Evolutionary conservation across 2,329 filamentous ascomycete species (phyloP), one percentile per base, ranked within the genome.

Genomic region (Tympanopsis confertula): DNA sequence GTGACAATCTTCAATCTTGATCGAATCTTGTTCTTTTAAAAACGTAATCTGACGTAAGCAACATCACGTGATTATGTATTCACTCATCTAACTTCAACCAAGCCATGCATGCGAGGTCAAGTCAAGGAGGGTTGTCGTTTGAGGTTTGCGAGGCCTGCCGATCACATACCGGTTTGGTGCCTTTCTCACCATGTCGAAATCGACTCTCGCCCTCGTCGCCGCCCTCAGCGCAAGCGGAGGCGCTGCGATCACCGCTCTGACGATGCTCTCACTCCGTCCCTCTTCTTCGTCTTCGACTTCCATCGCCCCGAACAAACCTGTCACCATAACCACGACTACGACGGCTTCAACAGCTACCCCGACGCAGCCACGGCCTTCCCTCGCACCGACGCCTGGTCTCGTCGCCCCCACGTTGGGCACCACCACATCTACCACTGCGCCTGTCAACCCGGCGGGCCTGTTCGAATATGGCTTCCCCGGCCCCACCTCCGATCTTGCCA

Each of bases 401-500:
- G 43, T 50, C 26, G 42, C 55, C 5, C 51, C 56, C n/a, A 46
- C 53, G 35, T 50, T 58, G 20, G 45, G 54, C 36, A 50, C 56
- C 19, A 51, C 56, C n/a, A 46, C 53, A 35, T 50, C 58, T 20
- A 45, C 54, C 36, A 50, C 56, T 37, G 52, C 62, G 10, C 75
- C 71, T 24, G 82, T 88, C 51, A 72, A 89, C 58, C 83, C 84
- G 4, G 65, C 78, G 24, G 84, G 83, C 12, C 71, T 89, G 47
- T 84, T 87, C 59, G 74, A 86, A 48, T 89, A 89, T 56, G 84
- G 91, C 51, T 95, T 96, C 61, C 89, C 91, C 0, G 91, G 91
- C 41, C 91, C 91, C 22, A 66, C 94, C 28, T 71, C 81, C 50
- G 91, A 98, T 61, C 69, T 94, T 32, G 80, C 87, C 39, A 72